phyloP scores from a whole-genome alignment of 306 rosid species.

The Lablab purpureus region DNA sequence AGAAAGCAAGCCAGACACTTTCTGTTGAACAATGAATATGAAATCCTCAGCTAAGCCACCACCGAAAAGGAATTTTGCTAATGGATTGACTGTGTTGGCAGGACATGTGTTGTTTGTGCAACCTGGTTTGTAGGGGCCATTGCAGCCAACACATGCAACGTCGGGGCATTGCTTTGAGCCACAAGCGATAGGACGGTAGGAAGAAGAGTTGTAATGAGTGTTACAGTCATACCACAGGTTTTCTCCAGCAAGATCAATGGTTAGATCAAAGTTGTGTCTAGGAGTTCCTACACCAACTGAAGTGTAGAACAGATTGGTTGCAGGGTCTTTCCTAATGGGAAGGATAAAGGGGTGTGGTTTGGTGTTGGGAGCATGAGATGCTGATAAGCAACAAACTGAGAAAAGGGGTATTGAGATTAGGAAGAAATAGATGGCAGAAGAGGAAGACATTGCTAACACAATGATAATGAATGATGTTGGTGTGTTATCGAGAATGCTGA shows the following conservation, averaged over 20 bases:
- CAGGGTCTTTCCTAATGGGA: conserved; percentile 48
- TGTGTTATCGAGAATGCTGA: not conserved
- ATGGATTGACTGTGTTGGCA: not conserved
- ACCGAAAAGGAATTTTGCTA: conserved; percentile 1
- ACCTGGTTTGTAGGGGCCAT: conserved; percentile 49
- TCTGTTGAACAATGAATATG: not conserved
- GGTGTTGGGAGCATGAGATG: not conserved
- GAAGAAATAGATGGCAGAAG: conserved; percentile 27
- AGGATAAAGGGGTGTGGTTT: conserved; percentile 42
- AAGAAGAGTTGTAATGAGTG: conserved; percentile 44
- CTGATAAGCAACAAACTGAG: not conserved
- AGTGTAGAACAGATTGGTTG: conserved; percentile 53
- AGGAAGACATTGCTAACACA: conserved; percentile 31
- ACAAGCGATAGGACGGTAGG: conserved; percentile 36
- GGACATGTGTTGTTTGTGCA: conserved; percentile 50
- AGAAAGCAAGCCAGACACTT: conserved; percentile 34
- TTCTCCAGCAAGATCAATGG: conserved; percentile 51
- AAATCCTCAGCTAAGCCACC: conserved; percentile 39
- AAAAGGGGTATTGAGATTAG: conserved; percentile 33
- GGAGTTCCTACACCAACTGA: conserved; percentile 57
- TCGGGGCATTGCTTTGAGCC: conserved; percentile 42
- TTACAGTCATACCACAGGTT: conserved; percentile 48
- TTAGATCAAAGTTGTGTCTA: conserved; percentile 33
- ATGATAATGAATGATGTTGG: not conserved
- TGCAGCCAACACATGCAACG: conserved; percentile 21